A percentile compares a stretch with the other conserved stretches of the same genome.
Conservation (phyloP, 2,329 filamentous ascomycete genomes). For the Botryotinia calthae region DNA sequence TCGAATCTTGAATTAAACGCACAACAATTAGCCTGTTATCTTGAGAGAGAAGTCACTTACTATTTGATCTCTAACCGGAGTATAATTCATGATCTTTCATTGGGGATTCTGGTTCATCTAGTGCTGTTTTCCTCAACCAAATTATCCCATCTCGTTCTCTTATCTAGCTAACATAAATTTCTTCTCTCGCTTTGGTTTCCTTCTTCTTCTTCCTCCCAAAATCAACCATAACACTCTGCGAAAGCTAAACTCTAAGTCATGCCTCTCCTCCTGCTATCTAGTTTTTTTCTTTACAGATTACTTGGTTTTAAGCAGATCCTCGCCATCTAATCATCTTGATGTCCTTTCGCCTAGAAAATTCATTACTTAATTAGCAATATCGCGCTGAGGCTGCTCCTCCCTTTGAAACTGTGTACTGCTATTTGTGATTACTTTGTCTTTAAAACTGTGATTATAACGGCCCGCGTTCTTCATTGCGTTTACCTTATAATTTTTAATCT, state of each 20-base stretch:
- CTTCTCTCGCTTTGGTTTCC: neutral
- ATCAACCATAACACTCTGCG: neutral
- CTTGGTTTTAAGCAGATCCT: no score
- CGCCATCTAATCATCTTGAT: neutral
- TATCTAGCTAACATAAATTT: neutral
- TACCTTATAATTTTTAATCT: neutral
- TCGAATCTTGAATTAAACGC: neutral
- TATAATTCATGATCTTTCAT: neutral
- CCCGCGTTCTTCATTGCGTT: neutral
- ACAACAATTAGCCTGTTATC: neutral
- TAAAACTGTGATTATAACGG: neutral
- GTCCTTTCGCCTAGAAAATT: neutral
- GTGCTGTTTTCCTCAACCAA: neutral
- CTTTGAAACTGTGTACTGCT: neutral
- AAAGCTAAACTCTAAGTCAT: neutral
- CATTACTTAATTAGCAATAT: neutral
- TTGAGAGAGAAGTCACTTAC: neutral
- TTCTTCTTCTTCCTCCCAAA: neutral
- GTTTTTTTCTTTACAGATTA: no score
- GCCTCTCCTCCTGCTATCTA: neutral
- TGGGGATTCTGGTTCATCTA: neutral
- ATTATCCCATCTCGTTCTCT: neutral
- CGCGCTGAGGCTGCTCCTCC: accelerated
- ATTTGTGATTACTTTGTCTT: accelerated
- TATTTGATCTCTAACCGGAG: no score